These are phyloP conservation scores for Ichthyophthirius multifiliis DNA, from an alignment of 169 alveolate genomes.

Conservation along the genomic window DNA sequence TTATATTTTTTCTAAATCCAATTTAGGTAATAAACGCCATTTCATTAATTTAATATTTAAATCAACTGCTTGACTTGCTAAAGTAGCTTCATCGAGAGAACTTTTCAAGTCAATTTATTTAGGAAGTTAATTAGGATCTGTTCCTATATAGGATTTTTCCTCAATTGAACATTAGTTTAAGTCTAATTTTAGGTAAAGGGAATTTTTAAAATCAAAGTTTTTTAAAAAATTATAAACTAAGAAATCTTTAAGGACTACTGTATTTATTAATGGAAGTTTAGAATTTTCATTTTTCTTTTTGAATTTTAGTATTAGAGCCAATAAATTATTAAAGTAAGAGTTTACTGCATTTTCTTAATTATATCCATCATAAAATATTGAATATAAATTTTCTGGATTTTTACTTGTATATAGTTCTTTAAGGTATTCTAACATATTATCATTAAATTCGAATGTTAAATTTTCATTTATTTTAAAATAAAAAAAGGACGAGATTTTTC, in stretches of 20 bases:
- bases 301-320: background rate
- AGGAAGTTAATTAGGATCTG: background rate
- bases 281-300: background rate
- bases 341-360: background rate
- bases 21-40: slow-evolving; percentile 92
- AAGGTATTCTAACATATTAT: background rate
- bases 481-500: background rate
- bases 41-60: slow-evolving; percentile 92
- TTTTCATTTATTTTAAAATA: background rate
- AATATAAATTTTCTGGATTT: background rate
- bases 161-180: slow-evolving; percentile 11
- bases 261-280: background rate
- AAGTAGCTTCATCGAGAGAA: slow-evolving; percentile 70
- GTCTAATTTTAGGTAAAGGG: slow-evolving; percentile 30
- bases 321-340: background rate
- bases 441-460: background rate
- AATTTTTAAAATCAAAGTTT: slow-evolving; percentile 5
- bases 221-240: slow-evolving; percentile 9
- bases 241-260: slow-evolving; percentile 31
- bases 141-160: background rate
- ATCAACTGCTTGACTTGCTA: slow-evolving; percentile 89
- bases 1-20: slow-evolving; percentile 74
- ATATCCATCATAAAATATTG: background rate
- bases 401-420: background rate
- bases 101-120: slow-evolving; percentile 68